Percentiles rank a stretch among this genome's conserved stretches.
phyloP scores from a whole-genome alignment of 2,329 filamentous ascomycete genomes.

The Xylariaceae sp. region DNA sequence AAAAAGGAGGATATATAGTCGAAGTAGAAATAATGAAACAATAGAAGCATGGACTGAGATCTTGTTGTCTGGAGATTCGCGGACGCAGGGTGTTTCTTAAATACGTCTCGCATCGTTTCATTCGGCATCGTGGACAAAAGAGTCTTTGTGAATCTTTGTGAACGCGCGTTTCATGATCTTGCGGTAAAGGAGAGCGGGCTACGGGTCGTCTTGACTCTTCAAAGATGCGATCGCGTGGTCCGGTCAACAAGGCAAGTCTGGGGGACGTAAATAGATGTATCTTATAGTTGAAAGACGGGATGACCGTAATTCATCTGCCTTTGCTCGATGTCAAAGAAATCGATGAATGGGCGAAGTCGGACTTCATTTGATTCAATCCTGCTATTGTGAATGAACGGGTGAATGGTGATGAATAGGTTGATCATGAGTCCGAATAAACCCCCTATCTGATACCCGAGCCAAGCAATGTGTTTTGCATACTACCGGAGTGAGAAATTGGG shows the following conservation, averaged over 20 bases:
- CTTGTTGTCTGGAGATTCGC: background rate
- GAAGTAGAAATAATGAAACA: slow-evolving; percentile 1
- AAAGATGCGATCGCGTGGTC: background rate
- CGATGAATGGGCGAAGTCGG: background rate
- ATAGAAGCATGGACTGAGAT: background rate
- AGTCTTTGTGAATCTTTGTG: slow-evolving; percentile 8
- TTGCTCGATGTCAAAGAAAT: background rate
- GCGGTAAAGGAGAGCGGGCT: background rate
- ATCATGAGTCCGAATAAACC: background rate
- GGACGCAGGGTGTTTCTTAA: slow-evolving; percentile 2
- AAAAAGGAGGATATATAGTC: background rate
- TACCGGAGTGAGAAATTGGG: too few relatives aligned
- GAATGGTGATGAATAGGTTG: background rate
- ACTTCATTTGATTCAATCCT: background rate
- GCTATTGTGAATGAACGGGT: too few relatives aligned
- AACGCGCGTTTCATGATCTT: slow-evolving; percentile 1
- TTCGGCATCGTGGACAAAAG: background rate
- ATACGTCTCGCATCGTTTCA: slow-evolving; percentile 4
- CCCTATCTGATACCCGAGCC: background rate
- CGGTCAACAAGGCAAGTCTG: slow-evolving; percentile 6
- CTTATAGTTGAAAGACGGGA: too few relatives aligned
- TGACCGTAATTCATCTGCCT: too few relatives aligned
- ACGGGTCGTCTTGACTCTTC: background rate
- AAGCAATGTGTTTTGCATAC: too few relatives aligned
- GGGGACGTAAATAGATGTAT: background rate